Percentiles rank a stretch among this genome's conserved stretches.
Conservation (phyloP, 306 rosid species). For the Citrullus mucosospermus region DNA sequence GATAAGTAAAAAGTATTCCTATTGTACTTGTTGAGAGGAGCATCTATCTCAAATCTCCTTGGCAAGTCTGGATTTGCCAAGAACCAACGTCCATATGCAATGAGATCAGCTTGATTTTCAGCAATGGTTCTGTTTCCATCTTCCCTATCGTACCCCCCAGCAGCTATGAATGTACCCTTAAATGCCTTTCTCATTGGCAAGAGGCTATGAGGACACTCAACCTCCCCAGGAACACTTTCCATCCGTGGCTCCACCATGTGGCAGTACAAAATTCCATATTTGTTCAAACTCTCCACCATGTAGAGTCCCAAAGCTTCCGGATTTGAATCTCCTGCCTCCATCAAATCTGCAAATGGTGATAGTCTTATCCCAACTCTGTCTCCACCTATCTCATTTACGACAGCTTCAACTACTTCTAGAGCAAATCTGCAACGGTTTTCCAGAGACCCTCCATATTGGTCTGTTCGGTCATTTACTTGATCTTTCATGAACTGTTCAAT, state of each 20-base stretch:
- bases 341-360: slow-evolving; percentile 46
- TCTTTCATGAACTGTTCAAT: slow-evolving; percentile 30
- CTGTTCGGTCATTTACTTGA: slow-evolving; percentile 23
- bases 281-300: slow-evolving; percentile 28
- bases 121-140: slow-evolving; percentile 15
- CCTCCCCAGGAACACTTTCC: slow-evolving; percentile 13
- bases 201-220: slow-evolving; percentile 15
- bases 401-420: slow-evolving; percentile 30
- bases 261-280: slow-evolving; percentile 36
- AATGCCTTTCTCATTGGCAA: slow-evolving; percentile 29
- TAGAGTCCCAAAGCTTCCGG: slow-evolving; percentile 43
- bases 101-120: slow-evolving; percentile 11
- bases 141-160: slow-evolving; percentile 14
- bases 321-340: slow-evolving; percentile 42
- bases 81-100: slow-evolving; percentile 19
- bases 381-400: slow-evolving; percentile 38
- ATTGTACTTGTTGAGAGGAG: slow-evolving; percentile 18
- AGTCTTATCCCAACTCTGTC: slow-evolving; percentile 58
- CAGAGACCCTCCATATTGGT: slow-evolving; percentile 29
- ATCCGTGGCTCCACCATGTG: slow-evolving; percentile 59
- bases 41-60: slow-evolving; percentile 11
- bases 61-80: slow-evolving; percentile 24
- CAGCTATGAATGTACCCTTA: slow-evolving; percentile 18
- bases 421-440: slow-evolving; percentile 63
- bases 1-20: slow-evolving; percentile 3